Evolutionary conservation across 306 rosid species (phyloP), one percentile per base, ranked within the genome.

Genomic region (Morella rubra): DNA sequence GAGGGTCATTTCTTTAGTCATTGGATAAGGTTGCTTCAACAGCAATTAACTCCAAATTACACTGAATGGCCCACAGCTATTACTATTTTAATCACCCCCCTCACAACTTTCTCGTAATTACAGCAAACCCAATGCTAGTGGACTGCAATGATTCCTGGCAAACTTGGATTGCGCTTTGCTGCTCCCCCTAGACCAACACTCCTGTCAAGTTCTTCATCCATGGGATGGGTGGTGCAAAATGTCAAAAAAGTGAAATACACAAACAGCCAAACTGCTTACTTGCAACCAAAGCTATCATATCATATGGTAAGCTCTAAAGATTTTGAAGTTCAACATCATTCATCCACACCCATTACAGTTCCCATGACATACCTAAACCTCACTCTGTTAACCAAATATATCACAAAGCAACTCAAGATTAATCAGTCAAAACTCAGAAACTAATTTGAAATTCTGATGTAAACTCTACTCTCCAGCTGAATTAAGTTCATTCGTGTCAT

Each of bases 391-490:
- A 53, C 84, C 72, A 72, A 64, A 52, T 18, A 40, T 50, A 49
- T 32, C 37, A 44, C 22, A 54, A 54, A 22, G 74, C 74, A 72
- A 73, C 66, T 50, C 73, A 32, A 22, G 51, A 55, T 53, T 64
- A 73, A 76, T 55, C 61, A 71, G 67, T 66, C 78, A 67, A 67
- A 41, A 46, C 37, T 27, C 46, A 53, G 55, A 67, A 52, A 51
- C 51, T 62, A 79, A 59, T 72, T 18, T 12, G 60, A 66, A 59
- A 60, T 54, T 66, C 76, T 73, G 69, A 52, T 73, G 66, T 77
- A 62, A 32, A 32, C 3, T 75, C 74, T 73, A 83, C 64, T 66
- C 84, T 72, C 69, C 78, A 71, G 73, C 77, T 67, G 52, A 83
- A 71, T 46, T 79, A 71, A 73, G 69, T 41, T 22, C 68, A 42